Conservation (phyloP, 169 alveolate species). For the Eimeria necatrix region DNA sequence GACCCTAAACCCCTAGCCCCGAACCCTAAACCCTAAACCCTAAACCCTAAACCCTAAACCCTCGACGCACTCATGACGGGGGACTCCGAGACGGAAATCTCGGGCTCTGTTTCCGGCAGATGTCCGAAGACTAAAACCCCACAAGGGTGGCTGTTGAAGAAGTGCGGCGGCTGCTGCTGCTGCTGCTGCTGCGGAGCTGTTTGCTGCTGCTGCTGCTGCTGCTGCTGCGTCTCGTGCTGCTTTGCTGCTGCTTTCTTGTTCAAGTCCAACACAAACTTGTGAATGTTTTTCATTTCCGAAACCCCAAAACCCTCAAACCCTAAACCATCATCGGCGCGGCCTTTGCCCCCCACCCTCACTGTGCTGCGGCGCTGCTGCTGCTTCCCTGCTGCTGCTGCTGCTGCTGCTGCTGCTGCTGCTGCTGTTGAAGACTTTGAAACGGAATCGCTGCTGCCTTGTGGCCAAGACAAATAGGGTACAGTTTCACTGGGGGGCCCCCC, state of each 20-base stretch:
- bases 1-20: too few relatives aligned
- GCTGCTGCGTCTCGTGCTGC: not conserved
- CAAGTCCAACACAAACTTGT: not conserved
- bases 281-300: not conserved
- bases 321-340: not conserved
- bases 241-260: not conserved
- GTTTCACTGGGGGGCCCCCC: too few relatives aligned
- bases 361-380: not conserved
- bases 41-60: not conserved
- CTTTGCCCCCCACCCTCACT: not conserved
- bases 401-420: too few relatives aligned
- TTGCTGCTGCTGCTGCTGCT: not conserved
- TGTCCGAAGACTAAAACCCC: not conserved
- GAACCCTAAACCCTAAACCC: conserved; percentile 65
- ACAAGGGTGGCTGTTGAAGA: not conserved
- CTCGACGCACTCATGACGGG: not conserved
- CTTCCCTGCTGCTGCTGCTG: too few relatives aligned
- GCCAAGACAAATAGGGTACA: too few relatives aligned
- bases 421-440: too few relatives aligned
- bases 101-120: not conserved
- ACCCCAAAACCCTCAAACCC: not conserved
- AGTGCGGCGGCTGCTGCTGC: not conserved
- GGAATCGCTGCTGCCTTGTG: too few relatives aligned
- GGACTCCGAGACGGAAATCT: not conserved
- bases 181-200: not conserved